phyloP scores from a whole-genome alignment of 805 yeast genomes.

The Kodamaea restingae region DNA sequence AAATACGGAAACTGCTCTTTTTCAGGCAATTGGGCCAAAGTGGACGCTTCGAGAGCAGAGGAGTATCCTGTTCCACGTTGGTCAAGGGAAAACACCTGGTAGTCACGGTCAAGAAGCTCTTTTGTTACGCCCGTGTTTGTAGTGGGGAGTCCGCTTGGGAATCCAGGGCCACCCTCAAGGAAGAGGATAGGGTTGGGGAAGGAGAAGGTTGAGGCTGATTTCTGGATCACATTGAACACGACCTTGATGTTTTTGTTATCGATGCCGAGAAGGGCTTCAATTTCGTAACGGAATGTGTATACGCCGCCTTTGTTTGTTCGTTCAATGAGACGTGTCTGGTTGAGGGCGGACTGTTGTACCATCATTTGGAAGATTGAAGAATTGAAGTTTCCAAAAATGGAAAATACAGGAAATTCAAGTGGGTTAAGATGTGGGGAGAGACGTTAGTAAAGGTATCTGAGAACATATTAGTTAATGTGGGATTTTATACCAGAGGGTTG shows the following conservation, averaged over 20 bases:
- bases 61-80: conserved; percentile 63
- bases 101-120: conserved; percentile 37
- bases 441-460: too few species aligned
- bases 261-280: conserved; percentile 19
- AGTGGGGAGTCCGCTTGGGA: conserved; percentile 39
- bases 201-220: conserved; percentile 15
- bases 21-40: conserved; percentile 14
- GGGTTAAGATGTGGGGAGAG: too few species aligned
- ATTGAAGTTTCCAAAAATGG: too few species aligned
- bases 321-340: too few species aligned
- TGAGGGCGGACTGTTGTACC: too few species aligned
- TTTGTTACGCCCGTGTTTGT: conserved; percentile 34
- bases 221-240: conserved; percentile 33
- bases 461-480: too few species aligned
- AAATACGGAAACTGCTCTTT: conserved; percentile 36
- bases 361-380: too few species aligned
- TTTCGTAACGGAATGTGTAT: conserved; percentile 19
- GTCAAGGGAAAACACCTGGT: conserved; percentile 45
- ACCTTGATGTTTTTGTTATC: conserved; percentile 2
- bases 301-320: conserved; percentile 15
- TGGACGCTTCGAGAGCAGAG: conserved; percentile 38
- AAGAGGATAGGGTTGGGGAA: conserved; percentile 35
- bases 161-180: conserved; percentile 57
- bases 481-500: too few species aligned
- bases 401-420: too few species aligned